These are phyloP conservation scores for Sclerotinia sclerotiorum DNA, from an alignment of 2,329 filamentous ascomycete genomes.

Conservation along the genomic window DNA sequence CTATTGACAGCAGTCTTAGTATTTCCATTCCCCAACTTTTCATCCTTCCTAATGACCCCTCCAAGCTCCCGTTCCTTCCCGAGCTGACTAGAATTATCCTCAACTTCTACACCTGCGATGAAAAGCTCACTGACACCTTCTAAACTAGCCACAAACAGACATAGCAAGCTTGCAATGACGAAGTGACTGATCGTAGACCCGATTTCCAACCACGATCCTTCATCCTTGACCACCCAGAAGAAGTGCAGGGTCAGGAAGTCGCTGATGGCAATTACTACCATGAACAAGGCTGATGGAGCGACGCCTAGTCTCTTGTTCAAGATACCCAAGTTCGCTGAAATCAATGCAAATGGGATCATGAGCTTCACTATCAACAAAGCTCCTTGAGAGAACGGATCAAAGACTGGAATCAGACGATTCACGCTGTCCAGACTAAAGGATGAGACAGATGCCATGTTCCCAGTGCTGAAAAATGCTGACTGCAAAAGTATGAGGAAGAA, in stretches of 20 bases:
- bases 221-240: slow-evolving; percentile 96
- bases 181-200: slow-evolving; percentile 97
- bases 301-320: slow-evolving; percentile 82
- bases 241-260: slow-evolving; percentile 93
- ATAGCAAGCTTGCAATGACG: slow-evolving; percentile 83
- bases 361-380: slow-evolving; percentile 85
- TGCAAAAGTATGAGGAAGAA: slow-evolving; percentile 96
- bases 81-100: slow-evolving; percentile 34
- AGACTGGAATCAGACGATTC: slow-evolving; percentile 80
- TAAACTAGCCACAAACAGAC: slow-evolving; percentile 84
- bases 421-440: slow-evolving; percentile 94
- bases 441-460: slow-evolving; percentile 91
- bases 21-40: slow-evolving; percentile 27
- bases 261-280: slow-evolving; percentile 87
- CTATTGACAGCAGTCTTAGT: slow-evolving; percentile 23
- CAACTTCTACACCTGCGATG: slow-evolving; percentile 75
- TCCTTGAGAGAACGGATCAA: slow-evolving; percentile 89
- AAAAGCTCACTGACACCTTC: slow-evolving; percentile 85
- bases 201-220: slow-evolving; percentile 96
- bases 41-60: slow-evolving; percentile 25
- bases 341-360: slow-evolving; percentile 87
- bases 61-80: slow-evolving; percentile 38
- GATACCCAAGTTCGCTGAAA: slow-evolving; percentile 92
- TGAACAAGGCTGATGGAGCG: slow-evolving; percentile 85
- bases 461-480: slow-evolving; percentile 94